Evolutionary conservation across 257 asterid genomes (phyloP), one percentile per base, ranked within the genome.

Genomic region (Lycium barbarum): DNA sequence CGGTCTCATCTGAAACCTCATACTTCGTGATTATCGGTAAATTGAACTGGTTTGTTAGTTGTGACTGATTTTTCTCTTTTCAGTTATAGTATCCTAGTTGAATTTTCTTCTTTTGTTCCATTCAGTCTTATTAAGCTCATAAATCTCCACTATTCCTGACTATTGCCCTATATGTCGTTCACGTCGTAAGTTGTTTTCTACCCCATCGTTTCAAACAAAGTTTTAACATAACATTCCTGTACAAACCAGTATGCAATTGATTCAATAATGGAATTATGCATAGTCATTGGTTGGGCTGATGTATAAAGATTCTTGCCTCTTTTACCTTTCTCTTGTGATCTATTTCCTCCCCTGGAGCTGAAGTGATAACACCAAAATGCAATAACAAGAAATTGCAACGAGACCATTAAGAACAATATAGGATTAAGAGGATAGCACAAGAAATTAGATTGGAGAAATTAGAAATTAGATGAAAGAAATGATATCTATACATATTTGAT

Each of bases 1-100:
- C 7, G 88, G 92, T 85, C 94, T 93, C 70, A 91, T 94, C n/a
- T 94, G 87, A 90, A 70, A 20, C 43, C 63, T 22, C 71, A 15
- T 51, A 76, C 82, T 26, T 51, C 26, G 7, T 2, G 26, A 26
- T 10, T 26, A 76, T 51, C 26, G 22, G 61, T 47, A 73, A 15
- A 33, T 73, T 3, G 59, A 76, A 26, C 82, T 76, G 20, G 49
- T 53, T 74, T 15, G 33, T 26, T 26, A 26, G 33, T 26, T 26
- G 11, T 76, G 65, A 26, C 65, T 76, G 33, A 7, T 47, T 76
- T 76, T 76, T 76, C 82, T 76, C 15, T 14, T 33, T 26, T 26
- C 14, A 51, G 62, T 76, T 49, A 2, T 3, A 53, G 81, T 49
- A 47, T 49, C 47, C 43, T 20, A 13, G 7, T 5, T 49, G 81